Conservation (phyloP, 2,329 filamentous ascomycete genomes). For the Fonsecaea pedrosoi region DNA sequence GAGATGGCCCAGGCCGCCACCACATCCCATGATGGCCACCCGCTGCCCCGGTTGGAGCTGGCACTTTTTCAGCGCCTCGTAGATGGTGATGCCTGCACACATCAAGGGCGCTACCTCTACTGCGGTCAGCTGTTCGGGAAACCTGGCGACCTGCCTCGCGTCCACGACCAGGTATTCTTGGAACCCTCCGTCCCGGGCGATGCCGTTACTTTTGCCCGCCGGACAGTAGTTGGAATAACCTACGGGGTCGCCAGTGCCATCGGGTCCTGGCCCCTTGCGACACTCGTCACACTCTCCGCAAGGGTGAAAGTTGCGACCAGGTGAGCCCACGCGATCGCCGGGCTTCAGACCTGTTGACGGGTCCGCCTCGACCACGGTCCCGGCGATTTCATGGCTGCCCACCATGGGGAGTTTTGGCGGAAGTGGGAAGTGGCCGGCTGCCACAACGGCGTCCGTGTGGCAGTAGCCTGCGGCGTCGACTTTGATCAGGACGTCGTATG, state of each 20-base stretch:
- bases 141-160: slow-evolving; percentile 35
- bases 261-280: slow-evolving; percentile 16
- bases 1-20: slow-evolving; percentile 78
- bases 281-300: slow-evolving; percentile 28
- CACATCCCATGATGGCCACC: slow-evolving; percentile 72
- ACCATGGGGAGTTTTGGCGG: slow-evolving; percentile 51
- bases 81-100: slow-evolving; percentile 36
- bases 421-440: slow-evolving; percentile 45
- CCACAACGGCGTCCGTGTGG: slow-evolving; percentile 53
- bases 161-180: slow-evolving; percentile 40
- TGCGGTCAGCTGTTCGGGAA: slow-evolving; percentile 36
- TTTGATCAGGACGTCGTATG: slow-evolving; percentile 54
- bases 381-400: slow-evolving; percentile 56
- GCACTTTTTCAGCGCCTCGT: slow-evolving; percentile 25
- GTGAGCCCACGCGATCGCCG: slow-evolving; percentile 24
- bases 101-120: slow-evolving; percentile 32
- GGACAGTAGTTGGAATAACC: slow-evolving; percentile 52
- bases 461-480: slow-evolving; percentile 58
- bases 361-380: slow-evolving; percentile 48
- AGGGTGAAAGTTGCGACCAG: slow-evolving; percentile 26
- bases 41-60: slow-evolving; percentile 41
- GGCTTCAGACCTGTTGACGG: slow-evolving; percentile 9
- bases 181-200: slow-evolving; percentile 43
- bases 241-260: slow-evolving; percentile 25
- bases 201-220: slow-evolving; percentile 55